Percentiles rank a stretch among this genome's conserved stretches.
Evolutionary conservation across 2,329 filamentous ascomycete species (phyloP).

Genomic region (Clarireedia monteithiana): DNA sequence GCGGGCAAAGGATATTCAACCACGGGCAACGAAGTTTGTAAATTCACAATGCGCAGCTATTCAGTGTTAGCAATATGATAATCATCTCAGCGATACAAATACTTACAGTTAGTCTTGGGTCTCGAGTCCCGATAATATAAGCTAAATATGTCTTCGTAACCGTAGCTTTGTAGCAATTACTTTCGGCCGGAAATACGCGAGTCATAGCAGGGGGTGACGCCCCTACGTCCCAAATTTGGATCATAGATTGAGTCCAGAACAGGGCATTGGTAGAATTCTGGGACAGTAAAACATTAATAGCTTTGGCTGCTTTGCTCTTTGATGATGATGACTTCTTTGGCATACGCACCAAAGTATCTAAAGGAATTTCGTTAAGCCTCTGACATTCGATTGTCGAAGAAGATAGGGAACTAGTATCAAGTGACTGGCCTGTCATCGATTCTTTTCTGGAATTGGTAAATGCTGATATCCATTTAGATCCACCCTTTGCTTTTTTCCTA

Average conservation of each 20-base stretch:
- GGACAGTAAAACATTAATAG: slow-evolving; percentile 31
- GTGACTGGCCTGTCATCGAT: slow-evolving; percentile 20
- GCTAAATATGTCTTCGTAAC: slow-evolving; percentile 32
- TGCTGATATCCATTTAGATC: slow-evolving; percentile 28
- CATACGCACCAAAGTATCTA: slow-evolving; percentile 26
- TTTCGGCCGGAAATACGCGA: slow-evolving; percentile 31
- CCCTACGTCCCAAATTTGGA: slow-evolving; percentile 35
- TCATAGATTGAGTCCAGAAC: slow-evolving; percentile 33
- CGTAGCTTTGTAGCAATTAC: slow-evolving; percentile 33
- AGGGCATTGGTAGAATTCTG: slow-evolving; percentile 33
- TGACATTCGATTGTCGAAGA: slow-evolving; percentile 30
- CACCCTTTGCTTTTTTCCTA: slow-evolving; percentile 14
- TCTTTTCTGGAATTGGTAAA: slow-evolving; percentile 24
- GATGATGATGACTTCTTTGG: slow-evolving; percentile 22
- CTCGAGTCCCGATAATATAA: slow-evolving; percentile 35
- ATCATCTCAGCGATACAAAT: background rate
- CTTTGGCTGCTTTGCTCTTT: slow-evolving; percentile 29
- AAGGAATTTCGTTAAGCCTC: slow-evolving; percentile 33
- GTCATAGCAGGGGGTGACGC: slow-evolving; percentile 31
- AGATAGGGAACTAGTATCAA: slow-evolving; percentile 33
- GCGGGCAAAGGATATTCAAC: slow-evolving; percentile 35
- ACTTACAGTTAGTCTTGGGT: slow-evolving; percentile 35
- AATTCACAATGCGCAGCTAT: slow-evolving; percentile 34
- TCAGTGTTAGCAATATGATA: background rate
- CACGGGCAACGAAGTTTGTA: slow-evolving; percentile 27